Percentiles rank a stretch among this genome's conserved stretches.
phyloP scores from a whole-genome alignment of 495 filamentous ascomycete genomes.

The Jackrogersella minutella region DNA sequence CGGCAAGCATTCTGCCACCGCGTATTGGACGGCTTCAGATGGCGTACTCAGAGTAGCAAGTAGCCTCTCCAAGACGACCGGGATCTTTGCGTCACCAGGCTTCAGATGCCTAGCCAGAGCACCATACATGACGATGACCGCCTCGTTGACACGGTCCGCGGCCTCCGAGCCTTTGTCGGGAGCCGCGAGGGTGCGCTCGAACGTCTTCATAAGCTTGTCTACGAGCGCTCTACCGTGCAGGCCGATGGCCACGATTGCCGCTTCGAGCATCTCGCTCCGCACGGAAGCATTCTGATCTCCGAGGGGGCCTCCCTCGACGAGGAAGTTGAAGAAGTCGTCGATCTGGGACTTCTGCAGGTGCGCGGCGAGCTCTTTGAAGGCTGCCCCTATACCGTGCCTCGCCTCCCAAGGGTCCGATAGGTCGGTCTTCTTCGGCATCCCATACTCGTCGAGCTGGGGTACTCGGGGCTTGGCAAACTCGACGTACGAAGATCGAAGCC shows the following conservation, averaged over 20 bases:
- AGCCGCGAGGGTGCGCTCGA: constrained; percentile 82
- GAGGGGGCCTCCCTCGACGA: constrained; percentile 84
- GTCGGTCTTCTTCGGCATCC: constrained; percentile 88
- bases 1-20: constrained; percentile 91
- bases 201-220: constrained; percentile 89
- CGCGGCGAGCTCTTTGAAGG: constrained; percentile 80
- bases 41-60: constrained; percentile 89
- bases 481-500: constrained; percentile 72
- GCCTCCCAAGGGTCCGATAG: constrained; percentile 87
- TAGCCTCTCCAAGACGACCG: constrained; percentile 82
- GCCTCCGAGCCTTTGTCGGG: constrained; percentile 80
- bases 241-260: constrained; percentile 81
- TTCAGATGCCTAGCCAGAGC: constrained; percentile 88
- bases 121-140: constrained; percentile 95
- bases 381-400: constrained; percentile 84
- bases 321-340: constrained; percentile 79
- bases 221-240: constrained; percentile 79
- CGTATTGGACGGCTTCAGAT: constrained; percentile 96
- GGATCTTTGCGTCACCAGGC: constrained; percentile 81
- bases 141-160: constrained; percentile 90
- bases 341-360: constrained; percentile 72
- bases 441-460: constrained; percentile 86
- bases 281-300: constrained; percentile 80
- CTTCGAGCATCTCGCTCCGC: constrained; percentile 90
- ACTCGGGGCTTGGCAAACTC: constrained; percentile 81